Evolutionary conservation across 352 stramenopile genomes (phyloP), one percentile per base, ranked within the genome.

Genomic region (Phytophthora syringae): DNA sequence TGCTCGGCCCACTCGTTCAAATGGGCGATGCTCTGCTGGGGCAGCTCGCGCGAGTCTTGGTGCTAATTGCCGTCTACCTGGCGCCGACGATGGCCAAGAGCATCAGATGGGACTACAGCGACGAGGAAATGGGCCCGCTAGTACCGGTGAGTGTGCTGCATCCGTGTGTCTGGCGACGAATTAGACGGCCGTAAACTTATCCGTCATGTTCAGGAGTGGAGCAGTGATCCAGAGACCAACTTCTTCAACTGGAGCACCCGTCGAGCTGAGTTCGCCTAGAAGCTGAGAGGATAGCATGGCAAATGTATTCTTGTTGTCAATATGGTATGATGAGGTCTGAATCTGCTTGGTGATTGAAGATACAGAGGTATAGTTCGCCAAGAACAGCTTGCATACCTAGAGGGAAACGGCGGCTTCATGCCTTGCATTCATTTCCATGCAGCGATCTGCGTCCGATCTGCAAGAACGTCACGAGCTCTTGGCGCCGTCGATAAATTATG

Each of bases 401-500:
- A 12, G 37, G 18, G 0, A n/a, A n/a, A n/a, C n/a, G n/a, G n/a
- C n/a, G 37, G 39, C 16, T 54, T 54, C 28, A 24, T 22, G 24
- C 27, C 27, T 9, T 32, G 27, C 27, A 32, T 52, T 52, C 20
- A 54, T 60, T 57, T 52, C 25, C 49, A 37, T 62, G 42, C 36
- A 49, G 22, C 30, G 51, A 63, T 63, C 44, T 67, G 50, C 64
- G 50, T 50, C 40, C 44, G 36, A 72, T 59, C 52, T 18, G 43
- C 37, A 34, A 52, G 25, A 52, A 16, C 13, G 28, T 22, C 28
- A 48, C 43, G 37, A 58, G 39, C 28, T 49, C 37, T 18, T 22
- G 36, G 36, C 4, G n/a, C n/a, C 24, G 32, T 71, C 51, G 51
- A 71, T 71, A 71, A 71, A 67, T 67, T 64, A 70, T 43, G 22